Evolutionary conservation across 2,329 filamentous ascomycete genomes (phyloP).

Genomic region (Ambrosiella xylebori): DNA sequence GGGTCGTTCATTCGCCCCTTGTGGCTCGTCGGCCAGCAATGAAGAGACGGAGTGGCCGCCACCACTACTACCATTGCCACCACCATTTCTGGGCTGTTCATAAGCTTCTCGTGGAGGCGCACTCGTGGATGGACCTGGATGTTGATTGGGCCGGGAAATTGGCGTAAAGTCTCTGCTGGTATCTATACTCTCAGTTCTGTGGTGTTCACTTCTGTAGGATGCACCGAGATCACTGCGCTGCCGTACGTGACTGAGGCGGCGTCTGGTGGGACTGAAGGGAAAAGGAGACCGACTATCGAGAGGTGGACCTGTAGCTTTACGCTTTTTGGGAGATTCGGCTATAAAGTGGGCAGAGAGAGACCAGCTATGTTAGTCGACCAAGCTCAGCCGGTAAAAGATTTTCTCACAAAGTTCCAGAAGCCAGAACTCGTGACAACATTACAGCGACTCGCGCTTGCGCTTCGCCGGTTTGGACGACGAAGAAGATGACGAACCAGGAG

Average conservation of each 20-base stretch:
- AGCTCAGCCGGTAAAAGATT: too few relatives aligned
- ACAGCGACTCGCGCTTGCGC: slow-evolving; percentile 27
- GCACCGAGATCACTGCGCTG: slow-evolving; percentile 41
- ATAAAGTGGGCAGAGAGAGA: slow-evolving; percentile 10
- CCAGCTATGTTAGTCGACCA: background rate
- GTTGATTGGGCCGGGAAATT: background rate
- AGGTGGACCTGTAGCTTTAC: slow-evolving; percentile 49
- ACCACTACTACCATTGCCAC: slow-evolving; percentile 13
- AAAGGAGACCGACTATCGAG: slow-evolving; percentile 22
- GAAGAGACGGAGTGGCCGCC: slow-evolving; percentile 27
- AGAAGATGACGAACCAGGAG: slow-evolving; percentile 48
- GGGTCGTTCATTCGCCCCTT: background rate
- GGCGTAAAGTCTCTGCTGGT: slow-evolving; percentile 3
- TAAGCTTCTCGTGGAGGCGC: background rate
- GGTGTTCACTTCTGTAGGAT: slow-evolving; percentile 1
- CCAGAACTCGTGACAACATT: background rate
- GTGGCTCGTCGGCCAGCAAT: slow-evolving; percentile 25
- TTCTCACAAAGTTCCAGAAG: too few relatives aligned
- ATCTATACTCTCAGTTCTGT: background rate
- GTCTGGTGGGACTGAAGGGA: slow-evolving; percentile 17
- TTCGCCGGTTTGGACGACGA: slow-evolving; percentile 17
- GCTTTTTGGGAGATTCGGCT: slow-evolving; percentile 68
- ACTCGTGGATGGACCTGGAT: background rate
- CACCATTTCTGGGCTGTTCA: slow-evolving; percentile 10
- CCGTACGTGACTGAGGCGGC: slow-evolving; percentile 43